Base-by-base conservation (phyloP, 75 land plant species). In the Picea sitchensis region DNA sequence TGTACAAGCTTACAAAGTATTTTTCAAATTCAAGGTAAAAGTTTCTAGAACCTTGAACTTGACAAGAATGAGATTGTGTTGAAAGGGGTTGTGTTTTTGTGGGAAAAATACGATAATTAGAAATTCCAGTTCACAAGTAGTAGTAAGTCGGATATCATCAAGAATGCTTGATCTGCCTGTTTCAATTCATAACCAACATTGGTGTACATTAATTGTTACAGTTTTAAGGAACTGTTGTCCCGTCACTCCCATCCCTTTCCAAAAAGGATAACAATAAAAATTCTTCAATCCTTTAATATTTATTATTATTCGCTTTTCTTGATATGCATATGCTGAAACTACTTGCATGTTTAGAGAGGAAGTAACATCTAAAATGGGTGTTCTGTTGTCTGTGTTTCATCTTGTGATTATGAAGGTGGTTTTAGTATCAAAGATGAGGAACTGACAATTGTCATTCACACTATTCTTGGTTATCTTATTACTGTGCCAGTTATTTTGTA, bases 171-270 rank as follows among this genome's bases (percentile, higher is more conserved):
- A 41, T 36, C 44, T 44, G 3, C 54, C 38, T 71, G 73, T 41
- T 71, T 71, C 54, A 47, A 47, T 47, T 71, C n/a, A 71, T 71
- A 71, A 71, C 54, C 44, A 71, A 71, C 26, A 36, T 71, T 67
- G 38, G 20, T 71, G 51, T 5, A 71, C 44, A 15, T 71, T n/a
- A 65, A 47, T 71, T n/a, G 44, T 11, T n/a, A 20, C 20, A 71
- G 73, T 64, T 67, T 67, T 15, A 32, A 67, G 17, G 41, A 34
- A 17, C 0, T 14, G 6, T 36, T n/a, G 30, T 64, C 34, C 34
- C 17, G 3, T 32, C 34, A 44, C 44, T 64, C 34, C 34, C 17
- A 14, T 32, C 34, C 71, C 44, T 31, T 34, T 44, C 34, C 31
- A 34, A 14, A 34, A 31, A 15, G 5, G 38, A 0, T 34, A 47